A percentile compares a stretch with the other conserved stretches of the same genome.
These are phyloP conservation scores for Penicillium cinerascens DNA, from an alignment of 495 filamentous ascomycete species.

Conservation along the genomic window DNA sequence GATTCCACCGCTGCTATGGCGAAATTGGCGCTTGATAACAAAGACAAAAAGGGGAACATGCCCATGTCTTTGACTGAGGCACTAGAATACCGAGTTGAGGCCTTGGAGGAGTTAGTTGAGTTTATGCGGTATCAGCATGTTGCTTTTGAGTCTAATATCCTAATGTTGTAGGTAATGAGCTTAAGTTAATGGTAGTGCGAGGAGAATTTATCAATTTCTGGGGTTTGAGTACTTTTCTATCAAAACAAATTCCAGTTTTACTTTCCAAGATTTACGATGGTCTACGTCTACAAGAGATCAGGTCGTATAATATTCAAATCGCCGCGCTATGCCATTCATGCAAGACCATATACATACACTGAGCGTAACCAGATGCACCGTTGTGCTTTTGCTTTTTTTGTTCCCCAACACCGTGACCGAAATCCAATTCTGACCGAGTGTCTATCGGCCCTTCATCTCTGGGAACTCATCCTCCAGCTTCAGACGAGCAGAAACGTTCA, in stretches of 20 bases:
- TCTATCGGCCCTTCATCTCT: slow-evolving; percentile 39
- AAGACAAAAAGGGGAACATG: slow-evolving; percentile 27
- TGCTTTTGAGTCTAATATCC: slow-evolving; percentile 30
- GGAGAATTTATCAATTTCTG: not conserved
- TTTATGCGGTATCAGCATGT: slow-evolving; percentile 35
- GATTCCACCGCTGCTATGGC: slow-evolving; percentile 14
- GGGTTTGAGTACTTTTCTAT: not conserved
- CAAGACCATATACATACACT: slow-evolving; percentile 15
- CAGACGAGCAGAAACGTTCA: slow-evolving; percentile 89
- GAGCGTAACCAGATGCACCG: slow-evolving; percentile 6
- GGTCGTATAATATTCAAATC: slow-evolving; percentile 16
- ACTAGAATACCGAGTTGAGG: slow-evolving; percentile 20
- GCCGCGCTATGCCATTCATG: slow-evolving; percentile 33
- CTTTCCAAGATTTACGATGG: not conserved
- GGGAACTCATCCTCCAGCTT: slow-evolving; percentile 92
- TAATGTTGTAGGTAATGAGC: slow-evolving; percentile 10
- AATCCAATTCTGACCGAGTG: slow-evolving; percentile 2
- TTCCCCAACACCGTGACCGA: slow-evolving; percentile 13
- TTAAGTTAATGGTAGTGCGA: not conserved
- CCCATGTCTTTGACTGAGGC: slow-evolving; percentile 36
- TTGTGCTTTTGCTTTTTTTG: slow-evolving; percentile 5
- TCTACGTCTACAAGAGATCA: not conserved
- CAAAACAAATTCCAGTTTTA: not conserved
- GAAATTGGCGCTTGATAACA: slow-evolving; percentile 30
- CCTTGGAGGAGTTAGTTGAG: slow-evolving; percentile 25